These are phyloP conservation scores for Aechmea fasciata DNA, from an alignment of 176 grass and related monocot genomes.

Conservation along the genomic window DNA sequence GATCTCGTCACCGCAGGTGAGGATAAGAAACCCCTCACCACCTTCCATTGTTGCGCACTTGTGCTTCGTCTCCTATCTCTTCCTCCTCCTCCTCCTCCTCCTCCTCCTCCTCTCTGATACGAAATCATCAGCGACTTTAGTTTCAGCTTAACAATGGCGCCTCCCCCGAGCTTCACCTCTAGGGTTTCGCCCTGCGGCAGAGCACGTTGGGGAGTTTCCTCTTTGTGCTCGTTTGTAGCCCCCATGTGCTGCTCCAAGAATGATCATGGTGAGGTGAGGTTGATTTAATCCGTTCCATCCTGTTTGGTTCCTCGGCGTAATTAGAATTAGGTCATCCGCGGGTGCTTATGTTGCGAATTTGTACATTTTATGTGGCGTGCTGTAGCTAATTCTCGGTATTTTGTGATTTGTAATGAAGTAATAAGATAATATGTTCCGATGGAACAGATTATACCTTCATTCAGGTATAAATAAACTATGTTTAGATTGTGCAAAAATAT, in stretches of 20 bases:
- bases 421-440: too few species aligned
- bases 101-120: background rate
- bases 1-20: conserved; percentile 9
- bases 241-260: conserved; percentile 13
- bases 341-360: background rate
- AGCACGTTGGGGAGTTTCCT: background rate
- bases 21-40: conserved; percentile 2
- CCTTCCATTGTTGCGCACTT: background rate
- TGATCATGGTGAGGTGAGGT: conserved; percentile 22
- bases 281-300: background rate
- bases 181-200: conserved; percentile 4
- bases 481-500: too few species aligned
- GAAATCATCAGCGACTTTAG: background rate
- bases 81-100: background rate
- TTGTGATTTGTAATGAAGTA: too few species aligned
- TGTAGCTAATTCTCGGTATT: too few species aligned
- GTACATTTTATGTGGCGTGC: too few species aligned
- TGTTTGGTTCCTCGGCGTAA: background rate
- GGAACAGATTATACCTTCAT: too few species aligned
- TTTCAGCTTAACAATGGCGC: conserved; percentile 7
- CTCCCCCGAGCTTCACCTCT: conserved; percentile 5
- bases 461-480: too few species aligned
- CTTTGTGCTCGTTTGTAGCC: background rate
- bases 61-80: background rate
- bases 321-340: background rate